Percentiles rank a stretch among this genome's conserved stretches.
Conservation (phyloP, 345 rosid species). For the Citrus sp. region DNA sequence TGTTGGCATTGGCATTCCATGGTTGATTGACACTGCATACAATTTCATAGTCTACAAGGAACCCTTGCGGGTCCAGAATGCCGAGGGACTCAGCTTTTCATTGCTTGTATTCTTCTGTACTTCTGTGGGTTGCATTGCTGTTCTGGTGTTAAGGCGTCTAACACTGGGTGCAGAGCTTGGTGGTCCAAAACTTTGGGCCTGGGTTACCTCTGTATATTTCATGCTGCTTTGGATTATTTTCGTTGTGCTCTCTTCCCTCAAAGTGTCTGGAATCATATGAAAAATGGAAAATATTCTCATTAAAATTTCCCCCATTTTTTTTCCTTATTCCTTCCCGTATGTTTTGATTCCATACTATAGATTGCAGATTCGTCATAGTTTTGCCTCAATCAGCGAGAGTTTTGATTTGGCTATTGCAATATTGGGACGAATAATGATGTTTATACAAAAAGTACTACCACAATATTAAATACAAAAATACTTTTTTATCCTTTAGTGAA, state of each 20-base stretch:
- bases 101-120: conserved; percentile 76
- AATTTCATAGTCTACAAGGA: conserved; percentile 64
- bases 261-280: conserved; percentile 60
- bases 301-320: neutral
- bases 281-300: neutral
- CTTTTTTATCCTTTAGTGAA: no score
- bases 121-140: conserved; percentile 70
- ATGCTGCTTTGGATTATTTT: conserved; percentile 80
- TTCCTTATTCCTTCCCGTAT: neutral
- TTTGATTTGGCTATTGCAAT: neutral
- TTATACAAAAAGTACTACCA: no score
- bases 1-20: conserved; percentile 88
- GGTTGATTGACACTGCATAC: conserved; percentile 89
- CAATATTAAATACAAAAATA: no score
- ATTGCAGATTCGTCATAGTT: neutral
- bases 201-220: conserved; percentile 60
- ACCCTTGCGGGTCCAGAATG: conserved; percentile 61
- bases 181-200: conserved; percentile 87
- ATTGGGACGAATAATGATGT: no score
- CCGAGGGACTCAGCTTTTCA: conserved; percentile 76
- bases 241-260: conserved; percentile 72
- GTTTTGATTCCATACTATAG: neutral
- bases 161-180: conserved; percentile 84
- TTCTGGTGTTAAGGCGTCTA: conserved; percentile 71
- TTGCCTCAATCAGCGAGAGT: neutral